Evolutionary conservation across 495 filamentous ascomycete species (phyloP).

Genomic region (Lophium mytilinum): DNA sequence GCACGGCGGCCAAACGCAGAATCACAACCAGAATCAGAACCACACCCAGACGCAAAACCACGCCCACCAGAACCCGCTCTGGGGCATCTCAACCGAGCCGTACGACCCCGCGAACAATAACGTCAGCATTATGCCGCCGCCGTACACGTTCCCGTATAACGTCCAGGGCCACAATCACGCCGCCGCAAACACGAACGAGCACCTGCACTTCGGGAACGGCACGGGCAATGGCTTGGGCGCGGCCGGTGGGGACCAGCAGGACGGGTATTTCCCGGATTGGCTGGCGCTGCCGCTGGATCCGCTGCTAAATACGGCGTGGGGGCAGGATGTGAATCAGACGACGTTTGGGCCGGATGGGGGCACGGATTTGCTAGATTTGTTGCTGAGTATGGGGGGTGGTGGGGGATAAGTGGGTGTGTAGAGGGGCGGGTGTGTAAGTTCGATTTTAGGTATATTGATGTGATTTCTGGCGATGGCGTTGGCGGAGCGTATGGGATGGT

Average conservation of each 20-base stretch:
- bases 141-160: conserved; percentile 25
- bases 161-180: conserved; percentile 36
- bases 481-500: too few species aligned
- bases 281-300: conserved; percentile 41
- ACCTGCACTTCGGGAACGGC: conserved; percentile 13
- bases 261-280: conserved; percentile 35
- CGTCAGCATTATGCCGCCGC: conserved; percentile 43
- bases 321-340: conserved; percentile 33
- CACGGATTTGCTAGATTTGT: conserved; percentile 34
- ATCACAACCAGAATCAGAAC: conserved; percentile 1
- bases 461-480: too few species aligned
- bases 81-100: conserved; percentile 35
- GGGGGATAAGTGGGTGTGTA: background rate
- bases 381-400: conserved; percentile 20
- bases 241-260: background rate
- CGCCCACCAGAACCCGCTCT: conserved; percentile 15
- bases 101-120: conserved; percentile 35
- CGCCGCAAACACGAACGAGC: conserved; percentile 39
- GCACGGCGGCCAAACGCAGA: too few species aligned
- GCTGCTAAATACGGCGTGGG: conserved; percentile 28
- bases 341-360: conserved; percentile 35
- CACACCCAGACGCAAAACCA: conserved; percentile 25
- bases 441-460: too few species aligned
- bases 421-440: too few species aligned
- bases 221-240: background rate